phyloP scores from a whole-genome alignment of 768 basidiomycete species.

The Auriculariales sp. region DNA sequence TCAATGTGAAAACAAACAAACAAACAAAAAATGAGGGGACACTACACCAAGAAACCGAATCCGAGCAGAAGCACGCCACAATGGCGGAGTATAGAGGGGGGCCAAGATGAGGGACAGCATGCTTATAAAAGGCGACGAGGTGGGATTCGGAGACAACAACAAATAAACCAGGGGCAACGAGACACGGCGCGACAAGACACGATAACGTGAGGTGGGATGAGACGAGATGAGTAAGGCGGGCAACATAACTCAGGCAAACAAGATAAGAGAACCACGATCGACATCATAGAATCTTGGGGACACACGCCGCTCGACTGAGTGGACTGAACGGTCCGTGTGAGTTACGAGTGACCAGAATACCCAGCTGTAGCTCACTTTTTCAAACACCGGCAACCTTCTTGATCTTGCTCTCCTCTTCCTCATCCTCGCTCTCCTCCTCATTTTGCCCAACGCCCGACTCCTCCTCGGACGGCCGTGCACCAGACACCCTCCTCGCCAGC shows the following conservation, averaged over 20 bases:
- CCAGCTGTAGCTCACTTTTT: background rate
- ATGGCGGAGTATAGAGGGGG: background rate
- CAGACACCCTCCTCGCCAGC: conserved; percentile 15
- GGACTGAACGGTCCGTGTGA: too few relatives aligned
- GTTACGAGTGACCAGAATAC: too few relatives aligned
- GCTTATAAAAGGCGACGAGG: background rate
- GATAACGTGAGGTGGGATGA: too few relatives aligned
- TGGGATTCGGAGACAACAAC: background rate
- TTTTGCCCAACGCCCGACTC: background rate
- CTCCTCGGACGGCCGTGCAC: conserved; percentile 2
- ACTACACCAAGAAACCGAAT: background rate
- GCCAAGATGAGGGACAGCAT: background rate
- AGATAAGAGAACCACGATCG: background rate
- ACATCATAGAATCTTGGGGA: too few relatives aligned
- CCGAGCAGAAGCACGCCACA: background rate
- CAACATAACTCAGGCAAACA: background rate
- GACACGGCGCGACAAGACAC: too few relatives aligned
- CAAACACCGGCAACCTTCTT: background rate
- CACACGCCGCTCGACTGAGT: too few relatives aligned
- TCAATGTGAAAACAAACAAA: background rate
- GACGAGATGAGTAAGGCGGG: background rate
- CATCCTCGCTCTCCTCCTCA: conserved; percentile 14
- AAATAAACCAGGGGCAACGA: too few relatives aligned
- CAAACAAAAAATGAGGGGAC: background rate
- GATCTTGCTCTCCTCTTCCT: conserved; percentile 11